These are phyloP conservation scores for Vaccinium myrtillus DNA, from an alignment of 148 eudicot species.

Conservation along the genomic window DNA sequence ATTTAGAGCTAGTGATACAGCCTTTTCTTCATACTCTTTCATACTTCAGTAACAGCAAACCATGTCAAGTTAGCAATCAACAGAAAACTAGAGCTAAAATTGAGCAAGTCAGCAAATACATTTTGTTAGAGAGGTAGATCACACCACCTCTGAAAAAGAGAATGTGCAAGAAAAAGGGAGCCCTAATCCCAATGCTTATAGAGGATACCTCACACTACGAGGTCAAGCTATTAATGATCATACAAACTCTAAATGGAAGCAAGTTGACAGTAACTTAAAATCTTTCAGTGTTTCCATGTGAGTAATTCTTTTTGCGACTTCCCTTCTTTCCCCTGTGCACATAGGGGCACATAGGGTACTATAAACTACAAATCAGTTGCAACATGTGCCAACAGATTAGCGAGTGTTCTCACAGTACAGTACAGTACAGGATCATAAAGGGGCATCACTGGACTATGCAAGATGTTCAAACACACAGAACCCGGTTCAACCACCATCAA, in stretches of 20 bases:
- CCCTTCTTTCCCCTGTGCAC: background rate
- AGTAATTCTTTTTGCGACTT: background rate
- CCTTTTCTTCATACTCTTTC: slow-evolving; percentile 89
- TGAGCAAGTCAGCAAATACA: background rate
- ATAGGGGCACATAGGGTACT: background rate
- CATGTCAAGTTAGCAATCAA: background rate
- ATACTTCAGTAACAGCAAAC: slow-evolving; percentile 40
- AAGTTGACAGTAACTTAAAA: background rate
- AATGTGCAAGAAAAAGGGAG: background rate
- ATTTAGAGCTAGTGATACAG: slow-evolving; percentile 71
- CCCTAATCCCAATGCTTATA: background rate
- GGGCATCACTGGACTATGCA: background rate
- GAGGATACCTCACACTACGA: background rate
- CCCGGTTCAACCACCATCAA: background rate
- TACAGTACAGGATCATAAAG: background rate
- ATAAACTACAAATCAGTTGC: background rate
- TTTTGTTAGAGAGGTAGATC: background rate
- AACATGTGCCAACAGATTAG: background rate
- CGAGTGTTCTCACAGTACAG: background rate
- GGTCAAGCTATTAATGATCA: background rate
- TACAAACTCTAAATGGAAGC: background rate
- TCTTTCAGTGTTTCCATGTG: background rate
- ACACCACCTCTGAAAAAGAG: background rate
- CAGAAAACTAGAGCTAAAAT: background rate
- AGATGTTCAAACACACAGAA: background rate